These are phyloP conservation scores for Patellifolia procumbens DNA, from an alignment of 179 eudicot species.

Conservation along the genomic window DNA sequence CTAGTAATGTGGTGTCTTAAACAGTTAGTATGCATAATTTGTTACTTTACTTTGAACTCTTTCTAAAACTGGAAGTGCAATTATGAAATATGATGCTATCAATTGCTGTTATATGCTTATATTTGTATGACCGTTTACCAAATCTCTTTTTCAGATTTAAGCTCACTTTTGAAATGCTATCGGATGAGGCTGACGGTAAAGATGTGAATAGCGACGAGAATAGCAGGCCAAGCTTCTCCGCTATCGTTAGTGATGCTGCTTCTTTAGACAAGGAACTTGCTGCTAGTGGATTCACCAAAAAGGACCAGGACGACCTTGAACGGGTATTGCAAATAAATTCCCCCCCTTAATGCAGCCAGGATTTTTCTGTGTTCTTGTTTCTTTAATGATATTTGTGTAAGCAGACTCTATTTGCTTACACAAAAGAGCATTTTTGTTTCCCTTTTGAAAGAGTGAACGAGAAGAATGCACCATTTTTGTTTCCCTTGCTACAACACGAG, in stretches of 20 bases:
- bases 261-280: constrained; percentile 83
- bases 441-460: neutral
- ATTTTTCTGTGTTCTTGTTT: neutral
- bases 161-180: constrained; percentile 53
- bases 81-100: neutral
- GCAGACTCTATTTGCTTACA: neutral
- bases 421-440: neutral
- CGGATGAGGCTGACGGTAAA: constrained; percentile 53
- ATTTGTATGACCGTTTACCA: neutral
- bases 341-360: neutral
- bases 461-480: neutral
- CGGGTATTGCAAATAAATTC: constrained; percentile 44
- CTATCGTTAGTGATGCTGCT: constrained; percentile 52
- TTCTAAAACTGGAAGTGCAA: neutral
- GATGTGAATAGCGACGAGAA: constrained; percentile 50
- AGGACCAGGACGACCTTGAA: constrained; percentile 70
- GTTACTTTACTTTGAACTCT: neutral
- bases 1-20: neutral
- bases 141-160: constrained; percentile 60
- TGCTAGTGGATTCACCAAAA: constrained; percentile 87
- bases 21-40: no score
- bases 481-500: neutral
- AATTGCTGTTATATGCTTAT: neutral
- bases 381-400: neutral
- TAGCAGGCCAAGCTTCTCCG: constrained; percentile 66